These are phyloP conservation scores for Globisporangium barbulae DNA, from an alignment of 352 stramenopile genomes.

Conservation along the genomic window DNA sequence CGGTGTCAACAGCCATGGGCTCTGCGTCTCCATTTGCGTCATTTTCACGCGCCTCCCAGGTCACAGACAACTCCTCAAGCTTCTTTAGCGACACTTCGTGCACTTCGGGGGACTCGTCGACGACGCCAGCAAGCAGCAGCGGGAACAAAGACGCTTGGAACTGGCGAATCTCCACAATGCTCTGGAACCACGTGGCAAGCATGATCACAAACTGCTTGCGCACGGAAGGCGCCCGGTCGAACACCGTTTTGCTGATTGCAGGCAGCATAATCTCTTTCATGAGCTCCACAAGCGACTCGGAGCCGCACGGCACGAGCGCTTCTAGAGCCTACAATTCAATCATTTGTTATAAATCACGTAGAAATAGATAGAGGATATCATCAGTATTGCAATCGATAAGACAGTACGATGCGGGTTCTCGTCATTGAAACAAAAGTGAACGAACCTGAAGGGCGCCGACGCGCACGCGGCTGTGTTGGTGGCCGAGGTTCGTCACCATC, in stretches of 20 bases:
- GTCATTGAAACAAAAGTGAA: neutral
- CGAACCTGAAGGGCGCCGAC: constrained; percentile 60
- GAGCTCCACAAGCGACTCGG: constrained; percentile 60
- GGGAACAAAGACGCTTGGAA: constrained; percentile 69
- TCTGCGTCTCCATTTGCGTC: constrained; percentile 24
- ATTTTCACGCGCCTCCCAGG: constrained; percentile 36
- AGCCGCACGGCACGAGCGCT: constrained; percentile 61
- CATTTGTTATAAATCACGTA: neutral
- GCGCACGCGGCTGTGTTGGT: constrained; percentile 82
- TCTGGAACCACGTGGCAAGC: constrained; percentile 55
- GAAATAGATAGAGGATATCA: neutral
- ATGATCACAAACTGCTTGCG: constrained; percentile 67
- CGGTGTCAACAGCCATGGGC: constrained; percentile 33
- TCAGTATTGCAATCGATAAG: neutral
- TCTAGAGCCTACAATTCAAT: constrained; percentile 43
- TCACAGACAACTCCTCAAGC: constrained; percentile 40
- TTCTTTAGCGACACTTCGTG: constrained; percentile 32
- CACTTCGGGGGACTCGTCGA: constrained; percentile 75
- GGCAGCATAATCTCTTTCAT: constrained; percentile 77
- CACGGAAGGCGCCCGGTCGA: constrained; percentile 63
- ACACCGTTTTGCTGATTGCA: constrained; percentile 59
- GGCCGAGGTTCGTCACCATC: constrained; percentile 62
- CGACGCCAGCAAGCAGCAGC: constrained; percentile 54
- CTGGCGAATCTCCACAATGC: constrained; percentile 50
- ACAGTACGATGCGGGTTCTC: neutral